Percentiles rank a stretch among this genome's conserved stretches.
phyloP scores from a whole-genome alignment of 805 yeast species.

The Candida chilensis region DNA sequence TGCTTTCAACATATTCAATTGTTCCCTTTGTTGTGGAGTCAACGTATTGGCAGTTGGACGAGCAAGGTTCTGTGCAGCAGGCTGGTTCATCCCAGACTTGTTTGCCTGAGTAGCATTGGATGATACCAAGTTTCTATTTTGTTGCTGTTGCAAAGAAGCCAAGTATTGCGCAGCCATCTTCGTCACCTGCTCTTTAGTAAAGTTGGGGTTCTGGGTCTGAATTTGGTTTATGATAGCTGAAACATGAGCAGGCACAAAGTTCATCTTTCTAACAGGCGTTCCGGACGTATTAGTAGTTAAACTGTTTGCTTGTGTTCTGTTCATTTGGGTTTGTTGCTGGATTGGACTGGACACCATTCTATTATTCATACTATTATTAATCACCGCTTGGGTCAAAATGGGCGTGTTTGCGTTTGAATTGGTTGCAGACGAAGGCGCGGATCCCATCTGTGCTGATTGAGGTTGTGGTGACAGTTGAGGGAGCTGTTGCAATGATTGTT shows the following conservation, averaged over 20 bases:
- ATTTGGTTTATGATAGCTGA: constrained; percentile 57
- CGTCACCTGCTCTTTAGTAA: constrained; percentile 56
- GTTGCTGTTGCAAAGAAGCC: constrained; percentile 48
- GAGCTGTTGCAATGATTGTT: constrained; percentile 7
- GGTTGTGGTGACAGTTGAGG: constrained; percentile 4
- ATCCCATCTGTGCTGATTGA: constrained; percentile 1
- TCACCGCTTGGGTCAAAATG: too few species aligned
- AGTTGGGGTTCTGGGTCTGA: constrained; percentile 55
- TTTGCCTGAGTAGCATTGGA: constrained; percentile 14
- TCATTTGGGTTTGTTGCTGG: not conserved
- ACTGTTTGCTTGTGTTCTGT: too few species aligned
- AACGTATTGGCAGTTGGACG: constrained; percentile 9
- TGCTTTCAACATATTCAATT: constrained; percentile 26
- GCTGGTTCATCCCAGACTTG: constrained; percentile 11
- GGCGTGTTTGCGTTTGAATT: constrained; percentile 10
- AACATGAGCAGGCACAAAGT: constrained; percentile 54
- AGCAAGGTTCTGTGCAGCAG: constrained; percentile 5
- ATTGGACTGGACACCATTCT: too few species aligned
- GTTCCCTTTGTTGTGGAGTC: constrained; percentile 33
- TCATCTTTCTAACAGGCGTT: too few species aligned
- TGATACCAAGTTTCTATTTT: constrained; percentile 20
- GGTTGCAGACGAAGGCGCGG: constrained; percentile 9
- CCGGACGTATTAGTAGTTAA: too few species aligned
- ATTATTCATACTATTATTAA: too few species aligned
- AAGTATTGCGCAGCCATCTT: constrained; percentile 56